Evolutionary conservation across 768 basidiomycete species (phyloP).

Genomic region (Hericium alpestre): DNA sequence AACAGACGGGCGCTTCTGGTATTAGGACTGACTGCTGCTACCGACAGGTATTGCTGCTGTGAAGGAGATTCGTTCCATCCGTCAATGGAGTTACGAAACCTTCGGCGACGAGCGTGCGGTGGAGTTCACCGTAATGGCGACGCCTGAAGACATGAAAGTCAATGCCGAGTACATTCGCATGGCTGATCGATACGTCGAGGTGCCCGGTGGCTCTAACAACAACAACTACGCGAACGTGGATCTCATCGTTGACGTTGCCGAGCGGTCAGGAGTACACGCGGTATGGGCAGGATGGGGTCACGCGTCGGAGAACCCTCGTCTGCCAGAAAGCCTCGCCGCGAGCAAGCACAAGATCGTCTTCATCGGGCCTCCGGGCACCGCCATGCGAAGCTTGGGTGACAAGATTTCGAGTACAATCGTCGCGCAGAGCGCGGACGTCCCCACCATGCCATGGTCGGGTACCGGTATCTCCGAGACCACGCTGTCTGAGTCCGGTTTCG

Average conservation of each 20-base stretch:
- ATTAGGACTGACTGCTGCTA: slow-evolving; percentile 10
- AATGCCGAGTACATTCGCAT: slow-evolving; percentile 99
- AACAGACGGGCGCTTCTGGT: not conserved
- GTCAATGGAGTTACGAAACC: slow-evolving; percentile 99
- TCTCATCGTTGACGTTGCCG: slow-evolving; percentile 95
- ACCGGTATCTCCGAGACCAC: slow-evolving; percentile 83
- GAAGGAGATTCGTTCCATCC: slow-evolving; percentile 96
- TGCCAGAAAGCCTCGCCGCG: slow-evolving; percentile 87
- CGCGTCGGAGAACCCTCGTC: slow-evolving; percentile 94
- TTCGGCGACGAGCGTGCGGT: slow-evolving; percentile 93
- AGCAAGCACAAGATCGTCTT: slow-evolving; percentile 96
- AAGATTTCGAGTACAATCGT: slow-evolving; percentile 99
- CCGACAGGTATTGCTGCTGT: slow-evolving; percentile 90
- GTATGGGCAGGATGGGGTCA: slow-evolving; percentile 99
- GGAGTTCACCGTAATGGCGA: slow-evolving; percentile 99
- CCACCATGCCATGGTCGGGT: slow-evolving; percentile 99
- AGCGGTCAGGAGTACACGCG: slow-evolving; percentile 93
- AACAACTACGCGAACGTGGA: slow-evolving; percentile 99
- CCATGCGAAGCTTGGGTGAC: slow-evolving; percentile 98
- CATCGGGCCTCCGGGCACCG: slow-evolving; percentile 97
- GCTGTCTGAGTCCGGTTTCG: slow-evolving; percentile 78
- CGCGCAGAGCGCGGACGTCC: slow-evolving; percentile 91
- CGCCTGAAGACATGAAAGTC: slow-evolving; percentile 95
- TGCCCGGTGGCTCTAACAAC: slow-evolving; percentile 96
- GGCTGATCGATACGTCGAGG: slow-evolving; percentile 98